phyloP scores from a whole-genome alignment of 2,329 filamentous ascomycete genomes.

The Epicoccum nigrum region DNA sequence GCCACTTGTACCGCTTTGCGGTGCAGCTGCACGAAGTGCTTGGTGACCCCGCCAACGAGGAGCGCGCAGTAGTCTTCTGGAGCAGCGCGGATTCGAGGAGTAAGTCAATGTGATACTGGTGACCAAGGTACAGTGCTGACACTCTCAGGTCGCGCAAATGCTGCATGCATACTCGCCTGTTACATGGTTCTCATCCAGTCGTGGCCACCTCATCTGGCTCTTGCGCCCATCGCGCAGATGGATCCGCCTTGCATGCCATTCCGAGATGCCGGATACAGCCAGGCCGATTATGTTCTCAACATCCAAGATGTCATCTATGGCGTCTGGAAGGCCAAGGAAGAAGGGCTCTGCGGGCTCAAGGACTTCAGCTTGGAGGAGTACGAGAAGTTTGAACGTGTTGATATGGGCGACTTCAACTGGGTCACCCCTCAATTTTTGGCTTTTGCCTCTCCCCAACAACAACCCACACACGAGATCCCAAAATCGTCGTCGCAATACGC shows the following conservation, averaged over 20 bases:
- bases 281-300: constrained; percentile 93
- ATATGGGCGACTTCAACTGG: constrained; percentile 99
- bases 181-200: constrained; percentile 99
- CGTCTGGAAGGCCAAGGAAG: constrained; percentile 98
- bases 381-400: constrained; percentile 91
- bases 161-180: constrained; percentile 91
- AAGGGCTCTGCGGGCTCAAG: constrained; percentile 86
- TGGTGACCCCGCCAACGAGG: constrained; percentile 87
- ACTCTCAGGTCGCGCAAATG: constrained; percentile 78
- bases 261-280: constrained; percentile 96
- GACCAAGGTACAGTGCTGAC: constrained; percentile 23
- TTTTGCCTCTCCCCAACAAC: constrained; percentile 91
- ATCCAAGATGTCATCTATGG: constrained; percentile 98
- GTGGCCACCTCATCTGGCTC: constrained; percentile 93
- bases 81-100: constrained; percentile 90
- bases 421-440: constrained; percentile 93
- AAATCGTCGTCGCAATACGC: constrained; percentile 75
- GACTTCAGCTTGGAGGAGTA: constrained; percentile 98
- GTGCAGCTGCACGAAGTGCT: constrained; percentile 95
- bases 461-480: constrained; percentile 74
- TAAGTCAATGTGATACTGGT: constrained; percentile 55
- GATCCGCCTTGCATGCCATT: constrained; percentile 99
- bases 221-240: constrained; percentile 94
- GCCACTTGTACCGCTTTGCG: constrained; percentile 94
- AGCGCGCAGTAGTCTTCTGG: constrained; percentile 93